Percentiles rank a stretch among this genome's conserved stretches.
Evolutionary conservation across 2,329 filamentous ascomycete genomes (phyloP).

Genomic region (Penicillium verrucosum): DNA sequence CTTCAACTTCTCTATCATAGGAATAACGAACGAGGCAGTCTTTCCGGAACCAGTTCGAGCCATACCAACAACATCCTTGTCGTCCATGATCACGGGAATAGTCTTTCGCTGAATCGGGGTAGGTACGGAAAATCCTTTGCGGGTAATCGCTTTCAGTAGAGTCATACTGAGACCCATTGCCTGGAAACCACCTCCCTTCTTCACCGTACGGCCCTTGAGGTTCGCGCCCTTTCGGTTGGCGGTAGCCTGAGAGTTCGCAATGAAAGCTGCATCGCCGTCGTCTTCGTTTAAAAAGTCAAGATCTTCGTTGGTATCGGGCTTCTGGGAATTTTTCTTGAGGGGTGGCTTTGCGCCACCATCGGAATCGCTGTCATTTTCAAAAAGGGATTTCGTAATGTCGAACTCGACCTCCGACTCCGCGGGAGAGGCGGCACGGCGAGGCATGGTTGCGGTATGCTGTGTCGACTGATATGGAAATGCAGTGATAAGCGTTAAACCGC

Average conservation of each 20-base stretch:
- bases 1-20: constrained; percentile 93
- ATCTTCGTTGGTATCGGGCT: constrained; percentile 30
- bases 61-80: constrained; percentile 98
- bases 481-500: constrained; percentile 11
- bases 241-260: constrained; percentile 79
- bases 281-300: constrained; percentile 63
- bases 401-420: constrained; percentile 84
- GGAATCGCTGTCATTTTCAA: constrained; percentile 56
- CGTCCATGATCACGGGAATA: constrained; percentile 83
- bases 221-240: constrained; percentile 83
- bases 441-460: constrained; percentile 53
- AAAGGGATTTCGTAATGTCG: constrained; percentile 79
- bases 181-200: constrained; percentile 96
- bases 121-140: constrained; percentile 93
- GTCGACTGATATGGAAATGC: constrained; percentile 11
- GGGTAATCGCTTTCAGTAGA: constrained; percentile 82
- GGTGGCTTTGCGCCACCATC: constrained; percentile 45
- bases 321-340: constrained; percentile 47
- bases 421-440: constrained; percentile 71
- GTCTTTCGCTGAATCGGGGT: constrained; percentile 97
- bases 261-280: constrained; percentile 73
- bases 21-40: constrained; percentile 95
- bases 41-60: constrained; percentile 98
- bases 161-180: constrained; percentile 84
- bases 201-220: constrained; percentile 77